Base-by-base conservation (phyloP, 2,329 filamentous ascomycete species). In the Aspergillus arachidicola region DNA sequence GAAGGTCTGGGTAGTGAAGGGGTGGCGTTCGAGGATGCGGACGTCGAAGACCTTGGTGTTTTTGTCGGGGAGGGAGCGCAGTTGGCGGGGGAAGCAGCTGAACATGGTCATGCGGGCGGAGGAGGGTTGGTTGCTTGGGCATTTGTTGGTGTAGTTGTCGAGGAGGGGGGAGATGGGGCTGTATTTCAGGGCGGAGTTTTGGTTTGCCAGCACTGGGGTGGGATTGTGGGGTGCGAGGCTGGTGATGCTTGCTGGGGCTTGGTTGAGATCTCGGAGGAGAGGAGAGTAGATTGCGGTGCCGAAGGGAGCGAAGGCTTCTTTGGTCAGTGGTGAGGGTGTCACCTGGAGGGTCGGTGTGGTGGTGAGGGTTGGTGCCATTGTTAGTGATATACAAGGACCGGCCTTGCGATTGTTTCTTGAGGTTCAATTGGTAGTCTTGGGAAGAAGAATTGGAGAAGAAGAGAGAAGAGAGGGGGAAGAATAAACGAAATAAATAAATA, bases 1-100 rank as follows among this genome's bases (percentile, higher is more conserved):
- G 78, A 99, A 98, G 0, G 93, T 97, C 81, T 99, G 95, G 1
- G 92, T 92, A 1, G 95, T 98, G 79, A 89, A 98, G 0, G 95
- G 94, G 78, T 99, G 95, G 45, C 95, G 85, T 78, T 99, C 95
- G 34, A 98, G 86, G 62, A 97, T 86, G 23, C 80, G 79, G 59
- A 97, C 85, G 53, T 86, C 82, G 74, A 97, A 91, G 4, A 85
- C 67, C 59, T 66, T 30, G 64, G 62, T 6, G 59, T 46, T 30
- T 46, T 61, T 38, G 54, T 45, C 23, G 55, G 56, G 51, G 28
- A 67, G 64, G 26, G 63, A 64, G n/a, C 82, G 76, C 36, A 91
- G 79, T 43, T 81, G 70, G 41, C 91, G 85, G 11, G 91, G 89
- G 57, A 88, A 89, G 76, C 93, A 97, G 60, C 93, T 89, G 77